Base-by-base conservation (phyloP, 208 protist species). In the Acanthamoeba royreba region DNA sequence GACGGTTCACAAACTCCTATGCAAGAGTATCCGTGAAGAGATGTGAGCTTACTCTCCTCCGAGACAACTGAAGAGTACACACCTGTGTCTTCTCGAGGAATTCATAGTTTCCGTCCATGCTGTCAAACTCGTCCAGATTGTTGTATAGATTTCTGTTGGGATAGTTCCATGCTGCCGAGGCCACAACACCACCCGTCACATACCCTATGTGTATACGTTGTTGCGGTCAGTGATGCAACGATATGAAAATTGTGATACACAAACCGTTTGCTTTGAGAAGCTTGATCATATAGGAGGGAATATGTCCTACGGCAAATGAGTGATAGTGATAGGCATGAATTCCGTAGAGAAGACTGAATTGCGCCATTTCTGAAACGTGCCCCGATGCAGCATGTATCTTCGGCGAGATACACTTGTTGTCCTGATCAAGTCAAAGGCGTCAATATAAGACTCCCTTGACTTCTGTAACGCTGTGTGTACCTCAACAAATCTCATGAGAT, bases 81-180 rank as follows among this genome's bases (percentile, higher is more conserved):
- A 85, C 74, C 74, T 85, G 74, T 9, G 43, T 8, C 43, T 85
- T 85, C 13, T 58, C 83, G 38, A 90, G 38, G 49, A 90, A 33
- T 2, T 3, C 52, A 43, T 69, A 58, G 83, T 90, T 90, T 31
- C 47, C 46, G 52, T 90, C 47, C 52, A 90, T 69, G 53, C 49
- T 90, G 83, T 90, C 53, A 42, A 90, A 90, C 4, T 90, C 53
- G 33, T 90, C 83, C 40, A 90, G 66, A 19, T 90, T 90, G 83
- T 69, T 58, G 53, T 90, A 90, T 11, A 90, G 52, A 42, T 90
- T 90, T 35, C 53, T 90, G 52, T 90, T 90, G 83, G 83, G 83
- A 31, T 90, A 90, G 52, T 58, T 58, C 83, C 83, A 90, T n/a
- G 53, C 53, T 8, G 83, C 46, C 0, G 83, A 46, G n/a, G 83